A percentile compares a stretch with the other conserved stretches of the same genome.
Conservation (phyloP, 225 moss, liverwort and hornwort genomes). For the Sphagnum tenellum region DNA sequence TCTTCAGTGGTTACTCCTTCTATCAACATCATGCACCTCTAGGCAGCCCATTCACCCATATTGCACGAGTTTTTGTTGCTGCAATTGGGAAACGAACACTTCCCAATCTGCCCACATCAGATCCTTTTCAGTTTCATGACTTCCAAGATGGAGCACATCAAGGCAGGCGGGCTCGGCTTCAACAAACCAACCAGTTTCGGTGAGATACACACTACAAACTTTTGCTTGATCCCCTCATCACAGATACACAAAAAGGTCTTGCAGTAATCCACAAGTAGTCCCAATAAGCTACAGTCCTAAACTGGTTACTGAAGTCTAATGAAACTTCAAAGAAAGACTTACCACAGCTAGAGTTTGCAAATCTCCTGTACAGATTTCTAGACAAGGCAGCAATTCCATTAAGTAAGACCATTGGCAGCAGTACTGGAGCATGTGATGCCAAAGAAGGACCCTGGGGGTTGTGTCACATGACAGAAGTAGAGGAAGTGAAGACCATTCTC, state of each 20-base stretch:
- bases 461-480: constrained; percentile 34
- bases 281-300: not conserved
- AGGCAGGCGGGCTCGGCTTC: constrained; percentile 6
- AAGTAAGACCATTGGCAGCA: constrained; percentile 18
- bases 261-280: not conserved
- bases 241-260: too few species aligned
- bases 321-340: not conserved
- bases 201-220: constrained; percentile 5
- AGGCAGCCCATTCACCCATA: constrained; percentile 25
- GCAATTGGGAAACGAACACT: constrained; percentile 17
- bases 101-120: constrained; percentile 8
- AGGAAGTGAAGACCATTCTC: constrained; percentile 28
- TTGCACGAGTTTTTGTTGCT: constrained; percentile 25
- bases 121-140: constrained; percentile 13
- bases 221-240: too few species aligned
- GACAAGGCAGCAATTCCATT: constrained; percentile 34
- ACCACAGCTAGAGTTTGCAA: not conserved
- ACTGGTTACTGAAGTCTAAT: not conserved
- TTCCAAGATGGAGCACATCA: not conserved
- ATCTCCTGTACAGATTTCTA: constrained; percentile 19
- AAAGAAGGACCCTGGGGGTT: constrained; percentile 13
- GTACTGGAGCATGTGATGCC: not conserved
- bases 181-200: constrained; percentile 31
- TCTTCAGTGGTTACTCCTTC: constrained; percentile 19
- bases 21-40: constrained; percentile 16